These are phyloP conservation scores for Gaeumannomyces tritici DNA, from an alignment of 2,329 filamentous ascomycete genomes.

Conservation along the genomic window DNA sequence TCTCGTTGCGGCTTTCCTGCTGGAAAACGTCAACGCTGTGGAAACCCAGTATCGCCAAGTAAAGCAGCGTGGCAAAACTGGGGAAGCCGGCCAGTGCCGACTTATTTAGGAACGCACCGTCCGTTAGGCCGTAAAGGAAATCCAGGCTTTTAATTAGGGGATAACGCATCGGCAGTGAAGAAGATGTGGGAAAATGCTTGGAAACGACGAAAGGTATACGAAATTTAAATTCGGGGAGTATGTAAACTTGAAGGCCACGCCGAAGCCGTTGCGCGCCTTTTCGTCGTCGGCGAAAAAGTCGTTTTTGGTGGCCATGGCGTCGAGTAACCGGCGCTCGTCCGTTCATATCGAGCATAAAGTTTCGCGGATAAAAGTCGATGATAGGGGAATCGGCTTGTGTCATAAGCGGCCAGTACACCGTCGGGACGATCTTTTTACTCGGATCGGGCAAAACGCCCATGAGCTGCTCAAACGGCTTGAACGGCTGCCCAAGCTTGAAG, in stretches of 20 bases:
- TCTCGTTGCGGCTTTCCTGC: conserved; percentile 91
- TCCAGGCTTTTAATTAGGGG: conserved; percentile 86
- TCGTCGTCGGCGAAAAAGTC: conserved; percentile 68
- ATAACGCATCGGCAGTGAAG: conserved; percentile 82
- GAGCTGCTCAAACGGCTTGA: conserved; percentile 88
- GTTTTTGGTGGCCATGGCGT: conserved; percentile 81
- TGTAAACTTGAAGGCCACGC: conserved; percentile 86
- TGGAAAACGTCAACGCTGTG: conserved; percentile 93
- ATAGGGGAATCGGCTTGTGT: conserved; percentile 84
- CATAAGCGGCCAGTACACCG: conserved; percentile 85
- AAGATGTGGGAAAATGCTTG: conserved; percentile 85
- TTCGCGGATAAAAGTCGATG: conserved; percentile 93
- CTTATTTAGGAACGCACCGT: conserved; percentile 72
- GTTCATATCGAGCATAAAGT: conserved; percentile 98
- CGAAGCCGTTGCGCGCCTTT: conserved; percentile 77
- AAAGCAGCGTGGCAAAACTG: conserved; percentile 75
- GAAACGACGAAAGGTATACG: conserved; percentile 76
- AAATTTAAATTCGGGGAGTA: conserved; percentile 71
- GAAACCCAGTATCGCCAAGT: conserved; percentile 72
- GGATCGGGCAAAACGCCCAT: conserved; percentile 98
- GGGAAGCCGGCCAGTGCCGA: conserved; percentile 90
- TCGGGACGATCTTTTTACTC: conserved; percentile 91
- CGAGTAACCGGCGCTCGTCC: conserved; percentile 80
- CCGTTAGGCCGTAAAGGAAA: conserved; percentile 72
- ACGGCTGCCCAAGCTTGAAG: conserved; percentile 90